Percentiles rank a stretch among this genome's conserved stretches.
phyloP scores from a whole-genome alignment of 257 asterid genomes.

The Nicotiana sylvestris region DNA sequence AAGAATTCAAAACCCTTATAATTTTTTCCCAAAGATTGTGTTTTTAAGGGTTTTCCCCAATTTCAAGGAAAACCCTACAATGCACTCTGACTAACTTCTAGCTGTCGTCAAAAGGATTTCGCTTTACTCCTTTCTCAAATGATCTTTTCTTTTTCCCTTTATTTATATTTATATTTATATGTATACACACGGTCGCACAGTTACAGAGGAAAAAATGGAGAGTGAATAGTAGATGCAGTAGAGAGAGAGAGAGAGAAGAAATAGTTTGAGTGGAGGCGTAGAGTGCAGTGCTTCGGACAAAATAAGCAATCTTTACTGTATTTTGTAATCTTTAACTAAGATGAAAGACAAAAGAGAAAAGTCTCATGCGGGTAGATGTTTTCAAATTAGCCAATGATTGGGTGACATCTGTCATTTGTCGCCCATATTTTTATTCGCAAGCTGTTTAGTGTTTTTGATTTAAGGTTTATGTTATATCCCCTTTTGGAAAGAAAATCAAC shows the following conservation, averaged over 20 bases:
- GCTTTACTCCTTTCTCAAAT: conserved; percentile 33
- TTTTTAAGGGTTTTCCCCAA: conserved; percentile 10
- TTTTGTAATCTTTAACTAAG: neutral
- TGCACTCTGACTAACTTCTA: neutral
- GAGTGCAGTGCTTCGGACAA: neutral
- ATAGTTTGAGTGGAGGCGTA: neutral
- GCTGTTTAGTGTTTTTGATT: neutral
- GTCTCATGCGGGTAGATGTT: conserved; percentile 11
- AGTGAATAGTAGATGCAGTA: neutral
- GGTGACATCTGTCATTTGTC: neutral
- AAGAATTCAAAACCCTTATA: neutral
- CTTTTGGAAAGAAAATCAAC: neutral
- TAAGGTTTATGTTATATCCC: neutral
- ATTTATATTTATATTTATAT: conserved; percentile 2
- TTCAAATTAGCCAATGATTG: conserved; percentile 4
- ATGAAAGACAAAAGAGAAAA: conserved; percentile 14
- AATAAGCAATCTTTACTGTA: neutral
- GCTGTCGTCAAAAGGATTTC: conserved; percentile 7
- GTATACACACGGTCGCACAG: neutral
- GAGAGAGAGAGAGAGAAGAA: conserved; percentile 10
- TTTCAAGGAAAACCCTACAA: conserved; percentile 30
- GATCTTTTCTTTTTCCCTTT: neutral
- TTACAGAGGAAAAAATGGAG: neutral
- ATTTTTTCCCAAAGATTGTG: neutral
- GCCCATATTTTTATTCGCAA: neutral